These are phyloP conservation scores for Magnusiomyces tetraspermus DNA, from an alignment of 1,139 yeast genomes.

Conservation along the genomic window DNA sequence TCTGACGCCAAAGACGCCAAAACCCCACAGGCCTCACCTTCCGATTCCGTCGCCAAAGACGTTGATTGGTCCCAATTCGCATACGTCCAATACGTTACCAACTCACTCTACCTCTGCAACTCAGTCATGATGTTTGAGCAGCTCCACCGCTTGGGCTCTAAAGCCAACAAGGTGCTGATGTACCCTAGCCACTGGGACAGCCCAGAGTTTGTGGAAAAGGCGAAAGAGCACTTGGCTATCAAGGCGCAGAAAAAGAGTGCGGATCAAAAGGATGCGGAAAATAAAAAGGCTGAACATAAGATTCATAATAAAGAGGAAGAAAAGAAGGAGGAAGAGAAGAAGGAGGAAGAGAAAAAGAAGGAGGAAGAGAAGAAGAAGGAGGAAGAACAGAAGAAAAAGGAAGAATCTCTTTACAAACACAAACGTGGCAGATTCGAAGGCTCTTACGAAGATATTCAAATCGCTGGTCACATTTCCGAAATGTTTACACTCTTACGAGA, in stretches of 20 bases:
- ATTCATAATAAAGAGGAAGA: neutral
- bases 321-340: neutral
- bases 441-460: neutral
- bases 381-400: neutral
- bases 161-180: conserved; percentile 36
- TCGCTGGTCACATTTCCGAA: neutral
- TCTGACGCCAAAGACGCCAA: neutral
- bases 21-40: no score
- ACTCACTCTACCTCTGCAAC: conserved; percentile 36
- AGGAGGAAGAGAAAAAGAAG: neutral
- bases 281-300: neutral
- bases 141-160: conserved; percentile 29
- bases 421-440: neutral
- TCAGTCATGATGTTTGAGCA: conserved; percentile 36
- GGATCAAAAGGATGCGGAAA: neutral
- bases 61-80: conserved; percentile 28
- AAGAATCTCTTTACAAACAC: neutral
- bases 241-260: neutral
- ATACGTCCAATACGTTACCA: conserved; percentile 42
- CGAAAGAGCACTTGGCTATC: neutral
- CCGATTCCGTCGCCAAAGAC: neutral
- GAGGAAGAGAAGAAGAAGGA: neutral
- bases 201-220: neutral
- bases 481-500: neutral
- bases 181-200: conserved; percentile 12